These are phyloP conservation scores for Mortierella antarctica DNA, from an alignment of 192 early-diverging fungal genomes.

Conservation along the genomic window DNA sequence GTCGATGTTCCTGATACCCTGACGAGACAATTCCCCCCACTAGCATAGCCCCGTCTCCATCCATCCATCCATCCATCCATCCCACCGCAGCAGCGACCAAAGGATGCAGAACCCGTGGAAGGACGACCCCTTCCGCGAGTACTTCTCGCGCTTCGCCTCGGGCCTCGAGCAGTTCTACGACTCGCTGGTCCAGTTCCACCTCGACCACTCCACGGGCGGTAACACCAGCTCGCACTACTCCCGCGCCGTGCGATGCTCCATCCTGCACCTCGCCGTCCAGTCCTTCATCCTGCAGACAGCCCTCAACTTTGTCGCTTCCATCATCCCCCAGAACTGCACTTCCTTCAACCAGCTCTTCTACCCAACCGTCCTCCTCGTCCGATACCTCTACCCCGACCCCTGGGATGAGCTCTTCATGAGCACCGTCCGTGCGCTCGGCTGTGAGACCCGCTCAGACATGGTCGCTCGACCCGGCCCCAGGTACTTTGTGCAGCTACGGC, in stretches of 20 bases:
- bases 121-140: slow-evolving; percentile 21
- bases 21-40: not conserved
- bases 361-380: slow-evolving; percentile 25
- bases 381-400: slow-evolving; percentile 27
- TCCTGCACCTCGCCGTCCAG: slow-evolving; percentile 20
- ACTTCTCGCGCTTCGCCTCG: slow-evolving; percentile 32
- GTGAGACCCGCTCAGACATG: slow-evolving; percentile 28
- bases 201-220: not conserved
- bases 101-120: not conserved
- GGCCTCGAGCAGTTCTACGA: slow-evolving; percentile 40
- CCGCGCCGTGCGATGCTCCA: not conserved
- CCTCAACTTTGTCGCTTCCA: slow-evolving; percentile 12
- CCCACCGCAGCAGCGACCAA: not conserved
- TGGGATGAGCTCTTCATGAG: slow-evolving; percentile 41
- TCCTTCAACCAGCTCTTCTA: slow-evolving; percentile 39
- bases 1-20: not conserved
- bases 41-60: not conserved
- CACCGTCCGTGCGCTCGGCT: slow-evolving; percentile 10
- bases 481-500: slow-evolving; percentile 19
- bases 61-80: not conserved
- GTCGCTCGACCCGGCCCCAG: slow-evolving; percentile 20
- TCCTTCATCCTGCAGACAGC: slow-evolving; percentile 25
- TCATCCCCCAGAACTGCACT: slow-evolving; percentile 11
- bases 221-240: slow-evolving; percentile 2
- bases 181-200: slow-evolving; percentile 14